Evolutionary conservation across 139 green algal species (phyloP), one percentile per base, ranked within the genome.

Genomic region (Protoeuglena noctilucae): DNA sequence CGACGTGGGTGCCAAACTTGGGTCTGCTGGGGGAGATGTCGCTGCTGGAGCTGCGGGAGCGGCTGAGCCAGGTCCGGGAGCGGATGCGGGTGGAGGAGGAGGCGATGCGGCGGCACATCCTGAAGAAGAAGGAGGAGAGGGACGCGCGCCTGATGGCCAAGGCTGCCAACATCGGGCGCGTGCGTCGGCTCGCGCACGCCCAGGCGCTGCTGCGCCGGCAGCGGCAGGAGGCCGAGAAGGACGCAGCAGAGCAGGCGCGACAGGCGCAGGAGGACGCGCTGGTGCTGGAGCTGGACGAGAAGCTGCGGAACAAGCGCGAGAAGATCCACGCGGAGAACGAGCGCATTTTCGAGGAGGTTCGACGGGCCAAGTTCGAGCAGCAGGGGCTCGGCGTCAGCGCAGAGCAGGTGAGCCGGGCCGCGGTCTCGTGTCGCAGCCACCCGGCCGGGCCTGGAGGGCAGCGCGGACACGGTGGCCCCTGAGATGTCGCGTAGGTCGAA

Each of bases 21-120:
- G 48, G 57, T 23, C 54, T 73, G 34, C 55, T 73, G 22, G 67
- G 69, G 28, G 66, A 70, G 48, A 88, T 88, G 79, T 69, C 62
- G 4, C 51, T 88, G 9, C 54, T 71, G 17, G 79, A 88, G 69
- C 72, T 88, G 28, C 53, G 63, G 24, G 73, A 75, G 34, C 61
- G 75, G 2, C 57, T 87, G 17, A 43, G 17, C 0, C 55, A 67
- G 17, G 65, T 50, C 5, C 72, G 72, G 63, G 56, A 55, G 53
- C 56, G 62, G 19, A 52, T 65, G 28, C 49, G 61, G 23, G 67
- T 74, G 26, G 66, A 53, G 56, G 69, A 83, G 73, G 68, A 81
- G 68, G 69, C 73, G 57, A 47, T 57, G 19, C 54, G 61, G 39
- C 57, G 73, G 3, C 40, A 40, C 4, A 27, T 43, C 3, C 70